Conservation (phyloP, 2,329 filamentous ascomycete genomes). For the Akanthomyces uredinophilus region DNA sequence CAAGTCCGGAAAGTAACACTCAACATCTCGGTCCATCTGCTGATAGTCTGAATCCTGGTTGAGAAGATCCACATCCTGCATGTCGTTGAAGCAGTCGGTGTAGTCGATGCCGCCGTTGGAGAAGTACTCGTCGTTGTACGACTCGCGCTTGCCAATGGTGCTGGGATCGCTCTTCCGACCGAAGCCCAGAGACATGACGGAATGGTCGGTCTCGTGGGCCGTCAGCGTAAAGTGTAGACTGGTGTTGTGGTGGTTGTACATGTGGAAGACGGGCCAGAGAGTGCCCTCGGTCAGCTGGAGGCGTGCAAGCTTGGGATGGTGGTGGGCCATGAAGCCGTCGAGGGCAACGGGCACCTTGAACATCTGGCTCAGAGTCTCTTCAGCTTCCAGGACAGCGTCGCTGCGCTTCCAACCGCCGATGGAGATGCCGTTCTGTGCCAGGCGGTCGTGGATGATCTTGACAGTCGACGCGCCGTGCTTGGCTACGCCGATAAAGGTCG, state of each 20-base stretch:
- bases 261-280: not conserved
- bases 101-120: not conserved
- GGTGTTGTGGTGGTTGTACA: not conserved
- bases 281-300: not conserved
- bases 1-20: not conserved
- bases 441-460: not conserved
- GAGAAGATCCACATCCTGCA: not conserved
- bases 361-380: not conserved
- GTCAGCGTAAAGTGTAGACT: not conserved
- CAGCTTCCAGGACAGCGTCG: not conserved
- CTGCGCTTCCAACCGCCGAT: slow-evolving; percentile 2
- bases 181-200: not conserved
- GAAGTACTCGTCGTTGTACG: not conserved
- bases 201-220: not conserved
- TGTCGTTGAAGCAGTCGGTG: not conserved
- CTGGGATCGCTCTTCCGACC: not conserved
- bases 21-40: not conserved
- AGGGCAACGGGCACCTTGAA: not conserved
- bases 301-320: not conserved
- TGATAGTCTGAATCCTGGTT: not conserved
- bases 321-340: not conserved
- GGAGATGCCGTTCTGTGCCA: not conserved
- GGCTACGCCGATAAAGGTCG: not conserved
- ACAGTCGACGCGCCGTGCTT: not conserved
- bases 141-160: not conserved